Evolutionary conservation across 306 rosid genomes (phyloP).

Genomic region (Lathyrus oleraceus): DNA sequence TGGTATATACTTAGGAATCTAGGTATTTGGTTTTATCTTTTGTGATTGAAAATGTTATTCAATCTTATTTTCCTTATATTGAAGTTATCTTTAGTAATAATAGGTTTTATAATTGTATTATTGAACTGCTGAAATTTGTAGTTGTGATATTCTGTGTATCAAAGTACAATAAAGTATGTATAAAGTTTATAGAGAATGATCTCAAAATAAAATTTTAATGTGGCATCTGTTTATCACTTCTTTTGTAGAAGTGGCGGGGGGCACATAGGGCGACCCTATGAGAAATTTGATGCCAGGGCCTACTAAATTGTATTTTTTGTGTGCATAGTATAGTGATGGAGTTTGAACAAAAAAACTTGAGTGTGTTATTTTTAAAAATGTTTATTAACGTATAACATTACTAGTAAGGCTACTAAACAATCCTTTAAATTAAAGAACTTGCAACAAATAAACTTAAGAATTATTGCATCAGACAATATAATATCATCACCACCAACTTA

Average conservation of each 20-base stretch:
- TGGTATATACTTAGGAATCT: conserved; percentile 34
- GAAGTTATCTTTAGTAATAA: conserved; percentile 39
- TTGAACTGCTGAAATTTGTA: conserved; percentile 35
- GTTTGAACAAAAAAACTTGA: no score
- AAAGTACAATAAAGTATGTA: conserved; percentile 32
- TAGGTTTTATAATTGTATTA: conserved; percentile 30
- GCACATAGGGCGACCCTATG: conserved; percentile 27
- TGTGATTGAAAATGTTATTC: conserved; percentile 40
- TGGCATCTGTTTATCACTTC: neutral
- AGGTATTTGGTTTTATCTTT: conserved; percentile 45
- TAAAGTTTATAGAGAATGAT: no score
- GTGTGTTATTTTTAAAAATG: no score
- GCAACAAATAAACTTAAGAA: no score
- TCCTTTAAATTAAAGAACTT: no score
- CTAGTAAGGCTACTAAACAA: no score
- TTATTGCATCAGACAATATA: no score
- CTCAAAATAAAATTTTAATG: neutral
- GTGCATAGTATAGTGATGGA: no score
- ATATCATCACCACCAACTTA: no score
- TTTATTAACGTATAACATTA: no score
- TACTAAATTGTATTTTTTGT: no score
- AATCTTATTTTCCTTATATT: conserved; percentile 45
- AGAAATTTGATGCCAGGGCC: no score
- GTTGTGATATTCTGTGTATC: conserved; percentile 43
- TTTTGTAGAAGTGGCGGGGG: conserved; percentile 40